Conservation (phyloP, 345 rosid species). For the Lepidium aucheri region DNA sequence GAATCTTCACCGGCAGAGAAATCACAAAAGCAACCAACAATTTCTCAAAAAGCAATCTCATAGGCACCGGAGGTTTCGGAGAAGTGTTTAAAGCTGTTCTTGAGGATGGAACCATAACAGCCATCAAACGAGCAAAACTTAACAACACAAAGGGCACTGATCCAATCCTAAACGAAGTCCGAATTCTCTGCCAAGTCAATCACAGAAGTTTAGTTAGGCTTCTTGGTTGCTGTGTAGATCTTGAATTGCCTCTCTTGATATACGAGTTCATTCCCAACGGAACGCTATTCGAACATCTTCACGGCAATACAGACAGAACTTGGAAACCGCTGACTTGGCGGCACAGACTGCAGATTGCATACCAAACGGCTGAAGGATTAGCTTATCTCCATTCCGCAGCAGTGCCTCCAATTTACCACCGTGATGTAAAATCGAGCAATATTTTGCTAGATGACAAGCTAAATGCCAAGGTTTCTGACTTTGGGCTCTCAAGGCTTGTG, state of each 20-base stretch:
- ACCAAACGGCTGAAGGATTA: constrained; percentile 50
- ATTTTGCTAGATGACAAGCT: constrained; percentile 47
- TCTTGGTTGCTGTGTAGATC: constrained; percentile 40
- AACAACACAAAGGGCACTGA: constrained; percentile 43
- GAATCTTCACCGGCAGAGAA: constrained; percentile 43
- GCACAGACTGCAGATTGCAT: constrained; percentile 35
- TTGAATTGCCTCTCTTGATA: constrained; percentile 40
- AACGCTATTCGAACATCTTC: constrained; percentile 50
- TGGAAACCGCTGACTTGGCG: constrained; percentile 31
- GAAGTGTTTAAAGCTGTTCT: constrained; percentile 56
- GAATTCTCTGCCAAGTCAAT: constrained; percentile 56
- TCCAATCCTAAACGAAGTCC: constrained; percentile 52
- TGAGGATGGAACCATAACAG: constrained; percentile 43
- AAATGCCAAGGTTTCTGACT: constrained; percentile 47
- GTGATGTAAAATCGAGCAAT: constrained; percentile 53
- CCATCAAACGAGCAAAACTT: constrained; percentile 50
- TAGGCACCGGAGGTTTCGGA: constrained; percentile 58
- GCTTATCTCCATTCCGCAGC: constrained; percentile 55
- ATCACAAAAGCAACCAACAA: constrained; percentile 45
- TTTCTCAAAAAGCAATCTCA: constrained; percentile 45
- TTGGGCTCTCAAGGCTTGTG: constrained; percentile 47
- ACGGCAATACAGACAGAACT: constrained; percentile 19
- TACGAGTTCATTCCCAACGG: constrained; percentile 55
- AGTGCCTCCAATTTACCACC: constrained; percentile 49
- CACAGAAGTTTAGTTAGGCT: constrained; percentile 50